These are phyloP conservation scores for Nannochloropsis limnetica DNA, from an alignment of 352 stramenopile genomes.

Conservation along the genomic window DNA sequence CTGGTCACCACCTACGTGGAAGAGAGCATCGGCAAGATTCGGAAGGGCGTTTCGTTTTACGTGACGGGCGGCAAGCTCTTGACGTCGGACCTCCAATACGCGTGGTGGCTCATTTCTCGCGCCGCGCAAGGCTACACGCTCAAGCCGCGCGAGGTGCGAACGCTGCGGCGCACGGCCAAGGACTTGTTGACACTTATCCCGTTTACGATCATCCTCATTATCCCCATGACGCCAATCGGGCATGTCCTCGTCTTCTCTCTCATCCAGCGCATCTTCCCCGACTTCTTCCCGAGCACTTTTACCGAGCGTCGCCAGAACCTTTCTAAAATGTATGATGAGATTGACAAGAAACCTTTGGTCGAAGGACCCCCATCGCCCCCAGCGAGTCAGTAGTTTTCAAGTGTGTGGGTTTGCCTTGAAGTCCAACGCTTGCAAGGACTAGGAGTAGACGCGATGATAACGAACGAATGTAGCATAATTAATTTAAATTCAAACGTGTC, in stretches of 20 bases:
- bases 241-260: constrained; percentile 74
- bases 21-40: constrained; percentile 58
- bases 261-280: constrained; percentile 73
- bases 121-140: constrained; percentile 64
- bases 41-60: constrained; percentile 67
- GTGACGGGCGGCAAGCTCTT: constrained; percentile 64
- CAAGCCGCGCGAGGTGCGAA: constrained; percentile 68
- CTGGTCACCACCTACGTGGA: constrained; percentile 44
- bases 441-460: neutral
- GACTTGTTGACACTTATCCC: constrained; percentile 73
- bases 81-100: constrained; percentile 64
- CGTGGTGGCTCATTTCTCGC: constrained; percentile 59
- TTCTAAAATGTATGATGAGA: constrained; percentile 55
- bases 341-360: constrained; percentile 46
- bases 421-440: neutral
- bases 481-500: neutral
- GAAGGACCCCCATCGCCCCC: neutral
- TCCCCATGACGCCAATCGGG: constrained; percentile 67
- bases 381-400: constrained; percentile 35
- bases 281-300: constrained; percentile 76
- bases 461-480: neutral
- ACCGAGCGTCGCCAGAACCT: constrained; percentile 72
- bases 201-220: constrained; percentile 72
- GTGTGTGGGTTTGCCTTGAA: neutral
- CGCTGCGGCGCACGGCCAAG: constrained; percentile 64